Base-by-base conservation (phyloP, 179 eudicot species). In the Camellia oleifera region DNA sequence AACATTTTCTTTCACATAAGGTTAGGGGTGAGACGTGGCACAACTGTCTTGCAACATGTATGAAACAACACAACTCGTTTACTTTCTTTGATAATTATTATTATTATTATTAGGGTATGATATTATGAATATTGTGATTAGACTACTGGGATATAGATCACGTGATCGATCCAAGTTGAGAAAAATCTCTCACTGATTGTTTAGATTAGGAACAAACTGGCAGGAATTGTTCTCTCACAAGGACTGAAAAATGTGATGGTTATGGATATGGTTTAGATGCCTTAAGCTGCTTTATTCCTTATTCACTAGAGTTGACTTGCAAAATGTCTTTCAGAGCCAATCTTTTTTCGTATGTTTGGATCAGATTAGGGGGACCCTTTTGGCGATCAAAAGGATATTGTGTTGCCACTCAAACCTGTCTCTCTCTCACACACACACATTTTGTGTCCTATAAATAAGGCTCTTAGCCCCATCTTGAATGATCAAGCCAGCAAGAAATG, bases 231-330 rank as follows among this genome's bases (percentile, higher is more conserved):
- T 50, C 75, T 52, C 11, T 52, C 11, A 17, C 75, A 71, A 48
- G 13, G 42, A 52, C 73, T 13, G 7, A 18, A 50, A 45, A 50
- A 45, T 69, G 23, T 45, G 73, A 46, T 69, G 10, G 67, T 20
- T 63, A 69, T 69, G 73, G 73, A 44, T 42, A 69, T 71, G 60
- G 60, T 52, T 48, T 58, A 71, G 75, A 71, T 53, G 71, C 69
- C 48, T 26, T 57, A n/a, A 77, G 80, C 72, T 81, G 80, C 83
- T 71, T 81, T 75, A 81, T 81, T 81, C 80, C 46, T 77, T 66
- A 15, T 10, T 72, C 68, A 57, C 5, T 56, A 52, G 52, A 18
- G 79, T 75, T 80, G 82, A 80, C 78, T 66, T 54, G 12, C 58
- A 46, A 71, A 11, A 64, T 0, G 32, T 54, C 18, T 71, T 64